These are phyloP conservation scores for Paramecium octaurelia DNA, from an alignment of 73 alveolate genomes.

Conservation along the genomic window DNA sequence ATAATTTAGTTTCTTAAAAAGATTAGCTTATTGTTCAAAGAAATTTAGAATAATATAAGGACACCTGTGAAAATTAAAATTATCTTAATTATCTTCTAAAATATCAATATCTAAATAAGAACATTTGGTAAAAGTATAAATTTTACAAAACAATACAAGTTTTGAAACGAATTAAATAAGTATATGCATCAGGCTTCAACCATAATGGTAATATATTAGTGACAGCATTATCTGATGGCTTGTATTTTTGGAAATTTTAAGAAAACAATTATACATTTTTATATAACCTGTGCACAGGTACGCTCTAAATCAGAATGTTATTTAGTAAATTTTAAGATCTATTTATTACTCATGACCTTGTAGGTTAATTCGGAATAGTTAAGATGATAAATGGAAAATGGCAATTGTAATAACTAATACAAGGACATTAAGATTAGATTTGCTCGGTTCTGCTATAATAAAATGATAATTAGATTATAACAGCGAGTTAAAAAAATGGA, in stretches of 20 bases:
- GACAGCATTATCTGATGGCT: neutral
- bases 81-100: neutral
- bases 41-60: neutral
- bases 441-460: neutral
- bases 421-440: neutral
- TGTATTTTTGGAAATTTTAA: neutral
- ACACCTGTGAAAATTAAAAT: neutral
- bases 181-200: neutral
- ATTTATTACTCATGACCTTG: neutral
- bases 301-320: neutral
- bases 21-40: neutral
- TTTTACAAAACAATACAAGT: neutral
- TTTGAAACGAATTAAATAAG: neutral
- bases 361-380: neutral
- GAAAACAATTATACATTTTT: neutral
- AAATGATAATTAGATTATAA: neutral
- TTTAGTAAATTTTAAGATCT: neutral
- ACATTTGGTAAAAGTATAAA: neutral
- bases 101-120: neutral
- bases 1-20: neutral
- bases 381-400: neutral
- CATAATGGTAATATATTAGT: neutral
- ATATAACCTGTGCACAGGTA: neutral
- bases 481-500: neutral
- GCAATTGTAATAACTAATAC: neutral